Percentiles rank a stretch among this genome's conserved stretches.
These are phyloP conservation scores for Hypoxylon rubiginosum DNA, from an alignment of 2,329 filamentous ascomycete genomes.

Conservation along the genomic window DNA sequence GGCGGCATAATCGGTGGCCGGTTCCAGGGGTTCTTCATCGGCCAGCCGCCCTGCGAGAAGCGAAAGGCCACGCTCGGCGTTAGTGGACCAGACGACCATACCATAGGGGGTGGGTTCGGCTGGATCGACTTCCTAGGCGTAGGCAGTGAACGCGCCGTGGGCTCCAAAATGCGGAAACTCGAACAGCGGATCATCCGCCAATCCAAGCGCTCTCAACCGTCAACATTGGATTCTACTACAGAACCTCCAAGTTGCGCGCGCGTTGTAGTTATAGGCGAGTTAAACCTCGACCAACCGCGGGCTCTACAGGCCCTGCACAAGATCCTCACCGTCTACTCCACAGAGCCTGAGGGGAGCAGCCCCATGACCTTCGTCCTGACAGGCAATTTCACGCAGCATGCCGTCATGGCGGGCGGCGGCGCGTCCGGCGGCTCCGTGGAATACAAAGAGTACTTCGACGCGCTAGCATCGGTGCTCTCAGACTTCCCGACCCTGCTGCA, in stretches of 20 bases:
- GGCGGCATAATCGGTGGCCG: constrained; percentile 93
- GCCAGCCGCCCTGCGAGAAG: constrained; percentile 91
- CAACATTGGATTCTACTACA: constrained; percentile 51
- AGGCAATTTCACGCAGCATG: constrained; percentile 82
- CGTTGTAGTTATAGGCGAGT: constrained; percentile 84
- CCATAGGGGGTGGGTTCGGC: constrained; percentile 85
- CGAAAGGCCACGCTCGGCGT: constrained; percentile 83
- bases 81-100: constrained; percentile 70
- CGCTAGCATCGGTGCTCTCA: constrained; percentile 82
- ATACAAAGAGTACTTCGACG: constrained; percentile 97
- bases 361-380: constrained; percentile 86
- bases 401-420: constrained; percentile 75
- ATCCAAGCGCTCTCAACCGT: constrained; percentile 50
- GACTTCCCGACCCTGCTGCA: constrained; percentile 87
- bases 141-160: constrained; percentile 88
- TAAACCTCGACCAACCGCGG: constrained; percentile 87
- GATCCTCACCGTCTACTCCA: constrained; percentile 80
- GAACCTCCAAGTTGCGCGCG: constrained; percentile 60
- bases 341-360: constrained; percentile 71
- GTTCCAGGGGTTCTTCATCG: constrained; percentile 91
- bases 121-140: constrained; percentile 97
- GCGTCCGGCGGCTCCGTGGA: constrained; percentile 87
- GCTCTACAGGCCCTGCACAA: constrained; percentile 84
- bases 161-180: constrained; percentile 84
- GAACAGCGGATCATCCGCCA: constrained; percentile 74